Percentiles rank a stretch among this genome's conserved stretches.
Evolutionary conservation across 495 filamentous ascomycete genomes (phyloP).

Genomic region (Aspergillus ostianus): DNA sequence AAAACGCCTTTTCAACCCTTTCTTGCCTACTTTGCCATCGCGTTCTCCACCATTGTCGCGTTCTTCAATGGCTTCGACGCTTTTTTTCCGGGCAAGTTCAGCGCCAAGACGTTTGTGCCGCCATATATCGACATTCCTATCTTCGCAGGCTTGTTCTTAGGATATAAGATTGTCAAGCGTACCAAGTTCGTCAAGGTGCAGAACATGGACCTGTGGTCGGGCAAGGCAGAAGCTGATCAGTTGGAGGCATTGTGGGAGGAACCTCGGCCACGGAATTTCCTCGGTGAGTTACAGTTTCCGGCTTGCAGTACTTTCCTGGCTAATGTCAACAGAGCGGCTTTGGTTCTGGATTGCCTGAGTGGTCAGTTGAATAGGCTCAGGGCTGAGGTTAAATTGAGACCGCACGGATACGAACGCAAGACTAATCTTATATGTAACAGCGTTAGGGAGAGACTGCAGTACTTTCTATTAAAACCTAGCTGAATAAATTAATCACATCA

Average conservation of each 20-base stretch:
- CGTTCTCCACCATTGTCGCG: conserved; percentile 49
- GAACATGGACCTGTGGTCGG: conserved; percentile 46
- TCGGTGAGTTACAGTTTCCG: conserved; percentile 6
- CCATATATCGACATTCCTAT: conserved; percentile 53
- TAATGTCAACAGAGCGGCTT: conserved; percentile 7
- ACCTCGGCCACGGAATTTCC: conserved; percentile 13
- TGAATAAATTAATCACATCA: too few relatives aligned
- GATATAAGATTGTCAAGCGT: conserved; percentile 53
- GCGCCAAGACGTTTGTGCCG: conserved; percentile 29
- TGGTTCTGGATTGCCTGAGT: conserved; percentile 19
- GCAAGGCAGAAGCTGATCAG: conserved; percentile 27
- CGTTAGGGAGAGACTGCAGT: too few relatives aligned
- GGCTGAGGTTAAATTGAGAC: too few relatives aligned
- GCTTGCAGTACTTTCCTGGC: neutral
- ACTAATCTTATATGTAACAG: neutral
- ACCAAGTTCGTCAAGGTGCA: conserved; percentile 52
- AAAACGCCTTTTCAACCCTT: conserved; percentile 50
- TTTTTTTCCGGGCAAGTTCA: conserved; percentile 51
- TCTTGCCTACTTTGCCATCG: conserved; percentile 44
- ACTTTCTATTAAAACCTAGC: too few relatives aligned
- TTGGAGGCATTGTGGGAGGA: conserved; percentile 14
- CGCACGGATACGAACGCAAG: neutral
- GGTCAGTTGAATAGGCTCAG: neutral
- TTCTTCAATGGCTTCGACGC: conserved; percentile 60
- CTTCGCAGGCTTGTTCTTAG: conserved; percentile 48